Base-by-base conservation (phyloP, 805 yeast species). In the Candida pini region DNA sequence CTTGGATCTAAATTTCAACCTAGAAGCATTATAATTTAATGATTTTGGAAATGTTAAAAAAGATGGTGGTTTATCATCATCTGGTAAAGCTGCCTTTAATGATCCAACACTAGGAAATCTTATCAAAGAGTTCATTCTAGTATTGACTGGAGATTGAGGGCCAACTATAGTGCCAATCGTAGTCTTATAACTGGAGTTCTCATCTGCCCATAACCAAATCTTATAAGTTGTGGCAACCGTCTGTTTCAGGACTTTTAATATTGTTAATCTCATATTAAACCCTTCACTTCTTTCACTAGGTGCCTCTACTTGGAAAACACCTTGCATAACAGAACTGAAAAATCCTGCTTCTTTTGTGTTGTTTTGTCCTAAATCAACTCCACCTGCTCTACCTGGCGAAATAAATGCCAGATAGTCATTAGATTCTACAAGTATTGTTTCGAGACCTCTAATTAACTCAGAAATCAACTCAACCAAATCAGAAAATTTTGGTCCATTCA, bases 131-230 rank as follows among this genome's bases (percentile, higher is more conserved):
- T 39, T 39, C 38, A 38, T 37, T 13, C 51, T 29, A 21, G 48
- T 43, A 2, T 32, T 28, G 15, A 39, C 18, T 5, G 46, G 48
- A n/a, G 50, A 43, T 3, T 40, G 29, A 6, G 45, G 31, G 10
- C 36, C 13, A 9, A 33, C 18, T 12, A 31, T 17, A 12, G 20
- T 14, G 17, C 31, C 17, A 6, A 31, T 28, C 6, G 28, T 34
- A 9, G 45, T 35, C 12, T 31, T 44, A 6, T 53, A 36, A 25
- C 51, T 54, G 9, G 58, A 49, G 19, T 55, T 51, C 4, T 49
- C 47, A 45, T 82, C 95, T 6, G 78, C 72, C 76, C 81, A 72
- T 18, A 63, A 52, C 96, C 96, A 89, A 9, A 87, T 69, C 9
- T 66, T 63, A 41, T 73, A 80, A 19, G 81, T 68, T 0, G 73